Evolutionary conservation across 2,329 filamentous ascomycete genomes (phyloP), one percentile per base, ranked within the genome.

Genomic region (Ophiosphaerella korrae): DNA sequence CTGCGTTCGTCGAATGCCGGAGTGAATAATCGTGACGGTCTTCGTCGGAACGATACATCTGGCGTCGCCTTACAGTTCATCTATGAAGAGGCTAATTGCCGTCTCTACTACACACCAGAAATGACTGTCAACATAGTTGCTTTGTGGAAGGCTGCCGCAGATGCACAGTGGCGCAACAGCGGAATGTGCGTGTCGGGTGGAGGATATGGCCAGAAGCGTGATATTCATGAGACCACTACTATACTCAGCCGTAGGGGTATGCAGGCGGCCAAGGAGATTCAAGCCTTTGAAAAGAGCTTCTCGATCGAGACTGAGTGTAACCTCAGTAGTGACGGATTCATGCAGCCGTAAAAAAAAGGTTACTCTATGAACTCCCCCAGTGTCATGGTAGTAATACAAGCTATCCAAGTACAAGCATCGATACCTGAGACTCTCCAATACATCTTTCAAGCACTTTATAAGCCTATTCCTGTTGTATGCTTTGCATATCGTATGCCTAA

Each of bases 31-130:
- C 60, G 74, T 2, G 74, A 76, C 46, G 73, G 71, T 7, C 53
- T 76, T 18, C 45, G 54, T 6, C 46, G 56, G 8, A 64, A 66
- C 24, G 73, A 76, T 43, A 60, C 55, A 0, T 64, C 64, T 8
- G 69, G 67, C 7, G 52, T 66, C 21, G 66, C 74, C 12, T 52
- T 75, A 18, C 74, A 76, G 31, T 76, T 76, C 49, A 56, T 70
- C 9, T 75, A 75, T 50, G 72, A 76, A 50, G 62, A 69, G 43
- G 71, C 74, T 2, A 66, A 75, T 43, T 76, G 74, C 50, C 68
- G 74, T 43, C 60, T 76, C 7, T 75, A 69, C 57, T 76, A 72
- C 56, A 75, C 72, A 2, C 66, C 73, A 0, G 71, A 75, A 58
- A 75, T 75, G 73, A 74, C 72, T 2, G 64, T 75, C 24, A 72